Base-by-base conservation (phyloP, 768 basidiomycete genomes). In the Phanerochaete sordida region DNA sequence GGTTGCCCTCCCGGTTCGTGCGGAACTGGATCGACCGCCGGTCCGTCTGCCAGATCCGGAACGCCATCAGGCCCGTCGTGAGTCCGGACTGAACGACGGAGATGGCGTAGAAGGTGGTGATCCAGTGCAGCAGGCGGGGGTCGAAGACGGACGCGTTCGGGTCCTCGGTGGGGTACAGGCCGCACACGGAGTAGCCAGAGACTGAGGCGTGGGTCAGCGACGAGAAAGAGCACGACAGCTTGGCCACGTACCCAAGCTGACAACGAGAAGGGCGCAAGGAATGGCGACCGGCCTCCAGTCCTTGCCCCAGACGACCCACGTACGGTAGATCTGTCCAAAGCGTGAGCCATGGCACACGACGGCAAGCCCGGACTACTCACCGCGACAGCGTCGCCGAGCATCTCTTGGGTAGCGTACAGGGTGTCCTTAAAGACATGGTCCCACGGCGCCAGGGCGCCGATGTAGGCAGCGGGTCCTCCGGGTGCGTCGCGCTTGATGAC, bases 371-470 rank as follows among this genome's bases (percentile, higher is more conserved):
- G 7, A 28, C 5, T 33, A 56, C 63, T 15, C 49, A 64, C 63
- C 11, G 63, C 63, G 11, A 59, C 60, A 27, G 59, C 59, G 53
- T 64, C 63, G 7, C 63, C 63, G 39, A 64, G 51, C 5, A 64
- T 58, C 47, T 64, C 63, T 39, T 64, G 63, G 7, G 63, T 64
- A 1, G 60, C 63, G 31, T 64, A 64, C 13, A 64, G 28, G 8
- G 63, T 61, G 39, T 64, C 63, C 63, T 64, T 64, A 57, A 61
- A 64, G 30, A 64, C 57, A 31, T 64, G 63, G 31, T 61, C 52
- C 63, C 63, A 64, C 9, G 63, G 57, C 19, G 59, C 56, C 43
- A 64, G 56, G 11, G 37, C 46, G 35, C 60, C 50, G 23, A 64
- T 60, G 50, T 60, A 61, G n/a, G 56, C 57, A n/a, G 61, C 63